These are phyloP conservation scores for Chlorella sp. DNA, from an alignment of 139 green algal species.

Conservation along the genomic window DNA sequence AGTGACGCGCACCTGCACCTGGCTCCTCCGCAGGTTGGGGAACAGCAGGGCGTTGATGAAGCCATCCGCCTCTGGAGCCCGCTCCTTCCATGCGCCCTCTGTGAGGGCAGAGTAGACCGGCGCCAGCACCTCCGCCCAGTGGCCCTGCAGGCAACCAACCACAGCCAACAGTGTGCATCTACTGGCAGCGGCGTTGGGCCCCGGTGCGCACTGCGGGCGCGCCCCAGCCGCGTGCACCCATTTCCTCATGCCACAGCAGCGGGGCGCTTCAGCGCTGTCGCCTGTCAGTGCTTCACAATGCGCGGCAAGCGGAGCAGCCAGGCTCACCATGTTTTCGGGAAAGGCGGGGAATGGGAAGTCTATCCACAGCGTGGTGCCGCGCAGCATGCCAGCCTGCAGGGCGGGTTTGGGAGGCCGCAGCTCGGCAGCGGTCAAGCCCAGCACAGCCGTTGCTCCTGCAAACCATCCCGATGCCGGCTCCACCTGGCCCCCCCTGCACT, in stretches of 20 bases:
- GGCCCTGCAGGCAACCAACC: slow-evolving; percentile 36
- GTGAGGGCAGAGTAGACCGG: slow-evolving; percentile 62
- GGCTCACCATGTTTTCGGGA: slow-evolving; percentile 61
- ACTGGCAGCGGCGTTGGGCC: no score
- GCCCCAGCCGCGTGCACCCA: no score
- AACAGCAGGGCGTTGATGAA: slow-evolving; percentile 29
- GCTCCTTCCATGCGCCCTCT: slow-evolving; percentile 24
- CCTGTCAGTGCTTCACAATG: no score
- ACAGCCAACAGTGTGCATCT: no score
- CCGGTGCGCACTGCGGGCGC: no score
- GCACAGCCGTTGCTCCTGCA: neutral
- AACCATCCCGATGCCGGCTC: no score
- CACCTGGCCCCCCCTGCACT: no score
- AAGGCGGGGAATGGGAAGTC: slow-evolving; percentile 77
- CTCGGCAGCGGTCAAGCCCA: neutral
- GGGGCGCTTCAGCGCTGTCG: no score
- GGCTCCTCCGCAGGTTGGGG: slow-evolving; percentile 37
- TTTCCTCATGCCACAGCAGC: no score
- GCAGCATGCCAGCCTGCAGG: slow-evolving; percentile 44
- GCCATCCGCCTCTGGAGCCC: neutral
- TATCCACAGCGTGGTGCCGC: slow-evolving; percentile 70
- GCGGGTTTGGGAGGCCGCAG: neutral
- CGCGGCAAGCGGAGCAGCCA: no score
- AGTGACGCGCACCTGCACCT: slow-evolving; percentile 30
- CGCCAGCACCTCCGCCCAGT: slow-evolving; percentile 80